A percentile compares a stretch with the other conserved stretches of the same genome.
phyloP scores from a whole-genome alignment of 2,329 filamentous ascomycete genomes.

The Ceratocystis smalleyi region DNA sequence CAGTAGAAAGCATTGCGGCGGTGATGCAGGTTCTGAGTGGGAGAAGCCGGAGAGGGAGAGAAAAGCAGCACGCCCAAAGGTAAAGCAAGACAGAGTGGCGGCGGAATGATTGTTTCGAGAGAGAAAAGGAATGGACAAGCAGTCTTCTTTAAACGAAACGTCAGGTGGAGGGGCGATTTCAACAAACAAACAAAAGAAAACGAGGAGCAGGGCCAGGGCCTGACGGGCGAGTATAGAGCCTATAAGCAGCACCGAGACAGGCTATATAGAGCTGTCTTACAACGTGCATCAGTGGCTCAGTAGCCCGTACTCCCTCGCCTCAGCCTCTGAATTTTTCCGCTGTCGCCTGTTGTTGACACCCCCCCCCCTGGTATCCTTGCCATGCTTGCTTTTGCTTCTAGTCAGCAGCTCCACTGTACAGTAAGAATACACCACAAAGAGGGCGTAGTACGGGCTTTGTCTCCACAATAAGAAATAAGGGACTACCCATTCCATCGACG shows the following conservation, averaged over 20 bases:
- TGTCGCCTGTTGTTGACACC: not conserved
- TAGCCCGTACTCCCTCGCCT: not conserved
- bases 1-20: conserved; percentile 41
- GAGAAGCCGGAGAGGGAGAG: not conserved
- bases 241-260: not conserved
- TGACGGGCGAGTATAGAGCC: too few relatives aligned
- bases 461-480: conserved; percentile 2
- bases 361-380: not conserved
- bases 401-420: too few relatives aligned
- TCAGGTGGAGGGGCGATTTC: not conserved
- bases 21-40: not conserved
- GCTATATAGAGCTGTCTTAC: not conserved
- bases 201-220: not conserved
- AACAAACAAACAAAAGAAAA: not conserved
- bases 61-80: not conserved
- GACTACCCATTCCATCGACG: not conserved
- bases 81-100: not conserved
- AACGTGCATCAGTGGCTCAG: not conserved
- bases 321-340: not conserved
- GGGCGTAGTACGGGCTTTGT: not conserved
- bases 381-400: too few relatives aligned
- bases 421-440: not conserved
- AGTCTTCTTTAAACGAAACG: not conserved
- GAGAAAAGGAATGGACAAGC: not conserved
- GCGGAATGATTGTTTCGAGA: not conserved